phyloP scores from a whole-genome alignment of 495 filamentous ascomycete species.

The Trichodelitschia bisporula region DNA sequence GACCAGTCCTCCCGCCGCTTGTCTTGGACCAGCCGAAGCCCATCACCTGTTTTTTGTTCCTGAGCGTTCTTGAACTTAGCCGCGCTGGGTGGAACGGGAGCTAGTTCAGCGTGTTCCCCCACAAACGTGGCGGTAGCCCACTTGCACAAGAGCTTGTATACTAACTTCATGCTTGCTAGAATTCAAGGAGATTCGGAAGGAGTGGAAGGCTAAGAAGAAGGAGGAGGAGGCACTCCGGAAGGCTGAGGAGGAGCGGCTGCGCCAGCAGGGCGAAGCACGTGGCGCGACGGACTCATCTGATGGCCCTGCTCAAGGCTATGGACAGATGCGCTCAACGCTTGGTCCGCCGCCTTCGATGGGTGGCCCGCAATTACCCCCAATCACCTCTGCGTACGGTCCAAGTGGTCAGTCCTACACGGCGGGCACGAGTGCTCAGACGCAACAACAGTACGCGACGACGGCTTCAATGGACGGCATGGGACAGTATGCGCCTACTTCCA shows the following conservation, averaged over 20 bases:
- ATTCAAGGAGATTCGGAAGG: conserved; percentile 97
- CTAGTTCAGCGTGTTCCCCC: too few species aligned
- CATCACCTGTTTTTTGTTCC: too few species aligned
- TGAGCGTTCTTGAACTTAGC: too few species aligned
- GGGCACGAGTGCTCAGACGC: too few species aligned
- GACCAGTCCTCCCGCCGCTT: too few species aligned
- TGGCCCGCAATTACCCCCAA: conserved; percentile 59
- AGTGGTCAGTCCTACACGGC: conserved; percentile 23
- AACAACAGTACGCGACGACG: conserved; percentile 35
- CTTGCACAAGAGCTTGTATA: too few species aligned
- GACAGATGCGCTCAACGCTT: conserved; percentile 8
- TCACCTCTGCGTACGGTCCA: conserved; percentile 48
- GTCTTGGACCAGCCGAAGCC: too few species aligned
- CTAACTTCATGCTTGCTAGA: conserved; percentile 32
- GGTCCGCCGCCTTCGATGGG: conserved; percentile 5
- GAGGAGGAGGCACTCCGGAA: conserved; percentile 83
- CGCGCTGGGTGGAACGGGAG: too few species aligned
- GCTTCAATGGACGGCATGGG: conserved; percentile 25
- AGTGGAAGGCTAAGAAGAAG: conserved; percentile 99
- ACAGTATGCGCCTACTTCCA: conserved; percentile 30
- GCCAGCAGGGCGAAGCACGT: conserved; percentile 33
- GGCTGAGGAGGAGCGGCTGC: conserved; percentile 69
- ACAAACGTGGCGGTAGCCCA: too few species aligned
- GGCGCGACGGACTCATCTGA: conserved; percentile 20
- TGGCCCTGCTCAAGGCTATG: conserved; percentile 10